phyloP scores from a whole-genome alignment of 257 asterid genomes.

The Fraxinus anomala region DNA sequence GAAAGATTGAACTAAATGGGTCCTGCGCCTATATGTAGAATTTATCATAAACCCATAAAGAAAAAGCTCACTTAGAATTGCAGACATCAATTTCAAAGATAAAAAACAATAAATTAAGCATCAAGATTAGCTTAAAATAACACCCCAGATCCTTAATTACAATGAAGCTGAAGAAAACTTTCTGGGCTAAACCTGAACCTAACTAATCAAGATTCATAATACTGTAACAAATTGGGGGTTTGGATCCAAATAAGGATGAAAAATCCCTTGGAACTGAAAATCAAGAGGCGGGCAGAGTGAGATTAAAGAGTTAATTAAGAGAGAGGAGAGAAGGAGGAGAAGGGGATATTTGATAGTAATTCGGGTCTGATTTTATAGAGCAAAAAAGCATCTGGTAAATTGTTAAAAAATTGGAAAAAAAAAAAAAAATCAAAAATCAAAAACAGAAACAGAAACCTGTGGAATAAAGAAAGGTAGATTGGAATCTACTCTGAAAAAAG shows the following conservation, averaged over 20 bases:
- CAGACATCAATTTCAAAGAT: conserved; percentile 58
- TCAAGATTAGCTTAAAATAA: conserved; percentile 28
- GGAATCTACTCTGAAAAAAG: no score
- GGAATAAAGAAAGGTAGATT: no score
- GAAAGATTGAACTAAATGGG: conserved; percentile 65
- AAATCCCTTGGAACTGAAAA: background rate
- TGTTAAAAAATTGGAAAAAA: no score
- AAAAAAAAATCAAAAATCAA: no score
- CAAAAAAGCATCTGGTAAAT: background rate
- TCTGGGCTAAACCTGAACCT: background rate
- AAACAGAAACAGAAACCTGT: no score
- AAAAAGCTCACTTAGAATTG: conserved; percentile 59
- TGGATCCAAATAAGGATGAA: background rate
- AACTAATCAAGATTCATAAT: background rate
- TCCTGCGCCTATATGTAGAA: conserved; percentile 61
- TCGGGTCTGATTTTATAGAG: conserved; percentile 62
- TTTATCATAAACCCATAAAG: conserved; percentile 55
- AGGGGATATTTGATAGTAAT: conserved; percentile 23
- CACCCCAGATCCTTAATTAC: background rate
- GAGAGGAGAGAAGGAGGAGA: conserved; percentile 9
- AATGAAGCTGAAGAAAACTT: background rate
- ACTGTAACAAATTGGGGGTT: background rate
- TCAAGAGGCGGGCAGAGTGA: background rate
- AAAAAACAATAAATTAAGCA: conserved; percentile 41
- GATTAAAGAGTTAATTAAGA: background rate